A percentile compares a stretch with the other conserved stretches of the same genome.
Evolutionary conservation across 352 stramenopile genomes (phyloP).

Genomic region (Pythium volutum): DNA sequence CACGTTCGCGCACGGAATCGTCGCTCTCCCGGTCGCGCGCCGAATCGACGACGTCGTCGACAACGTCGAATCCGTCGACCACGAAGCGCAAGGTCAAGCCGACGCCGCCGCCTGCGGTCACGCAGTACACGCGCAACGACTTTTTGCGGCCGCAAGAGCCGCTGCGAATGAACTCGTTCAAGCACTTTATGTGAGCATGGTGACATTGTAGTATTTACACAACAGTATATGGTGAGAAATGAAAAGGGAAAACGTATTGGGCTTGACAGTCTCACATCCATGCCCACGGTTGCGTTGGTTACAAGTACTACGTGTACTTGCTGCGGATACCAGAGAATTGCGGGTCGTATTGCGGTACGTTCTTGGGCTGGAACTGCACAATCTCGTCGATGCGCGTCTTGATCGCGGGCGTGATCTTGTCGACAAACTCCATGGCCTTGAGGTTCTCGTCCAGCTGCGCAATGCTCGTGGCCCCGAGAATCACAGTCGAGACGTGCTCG

Average conservation of each 20-base stretch:
- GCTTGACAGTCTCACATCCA: too few relatives aligned
- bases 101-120: constrained; percentile 1
- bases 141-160: constrained; percentile 18
- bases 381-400: not conserved
- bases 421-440: constrained; percentile 29
- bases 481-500: constrained; percentile 45
- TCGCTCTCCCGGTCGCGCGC: constrained; percentile 3
- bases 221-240: constrained; percentile 6
- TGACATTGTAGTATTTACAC: constrained; percentile 6
- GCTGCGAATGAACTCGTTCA: constrained; percentile 24
- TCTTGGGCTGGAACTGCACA: constrained; percentile 21
- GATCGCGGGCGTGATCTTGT: constrained; percentile 31
- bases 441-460: constrained; percentile 51
- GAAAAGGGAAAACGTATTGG: too few relatives aligned
- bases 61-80: constrained; percentile 11
- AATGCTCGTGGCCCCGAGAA: constrained; percentile 49
- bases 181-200: constrained; percentile 19
- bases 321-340: constrained; percentile 12
- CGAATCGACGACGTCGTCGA: constrained; percentile 12
- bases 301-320: constrained; percentile 17
- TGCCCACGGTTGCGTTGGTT: too few relatives aligned
- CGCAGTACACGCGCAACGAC: constrained; percentile 10
- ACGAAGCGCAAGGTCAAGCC: constrained; percentile 17
- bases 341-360: constrained; percentile 9
- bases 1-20: constrained; percentile 14